Conservation (phyloP, 345 rosid genomes). For the Kandelia obovata region DNA sequence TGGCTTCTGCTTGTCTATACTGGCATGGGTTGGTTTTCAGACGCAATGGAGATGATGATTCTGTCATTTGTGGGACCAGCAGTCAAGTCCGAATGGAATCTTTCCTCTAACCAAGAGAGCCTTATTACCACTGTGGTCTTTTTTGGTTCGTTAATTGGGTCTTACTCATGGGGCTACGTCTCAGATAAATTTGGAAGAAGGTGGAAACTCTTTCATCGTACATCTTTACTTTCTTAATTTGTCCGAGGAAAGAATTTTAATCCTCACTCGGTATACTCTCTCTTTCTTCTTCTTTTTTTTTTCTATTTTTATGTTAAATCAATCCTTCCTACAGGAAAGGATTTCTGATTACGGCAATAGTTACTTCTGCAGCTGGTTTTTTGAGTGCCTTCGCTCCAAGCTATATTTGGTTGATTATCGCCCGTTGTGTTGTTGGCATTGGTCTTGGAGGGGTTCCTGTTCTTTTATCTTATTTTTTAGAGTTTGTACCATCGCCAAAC, state of each 20-base stretch:
- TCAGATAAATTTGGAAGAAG: constrained; percentile 11
- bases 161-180: constrained; percentile 5
- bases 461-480: constrained; percentile 73
- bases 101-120: constrained; percentile 6
- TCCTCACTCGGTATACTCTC: too few species aligned
- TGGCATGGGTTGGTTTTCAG: constrained; percentile 12
- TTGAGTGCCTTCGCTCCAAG: constrained; percentile 66
- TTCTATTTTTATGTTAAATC: too few species aligned
- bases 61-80: constrained; percentile 16
- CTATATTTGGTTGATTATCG: constrained; percentile 48
- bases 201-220: background rate
- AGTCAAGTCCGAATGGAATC: constrained; percentile 7
- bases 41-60: constrained; percentile 17
- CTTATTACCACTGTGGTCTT: constrained; percentile 1
- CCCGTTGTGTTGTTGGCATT: constrained; percentile 75
- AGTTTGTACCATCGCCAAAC: constrained; percentile 77
- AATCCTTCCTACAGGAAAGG: constrained; percentile 52
- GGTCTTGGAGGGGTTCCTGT: constrained; percentile 94
- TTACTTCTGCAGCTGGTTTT: constrained; percentile 69
- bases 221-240: too few species aligned
- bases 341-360: constrained; percentile 63
- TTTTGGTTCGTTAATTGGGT: constrained; percentile 1
- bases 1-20: background rate
- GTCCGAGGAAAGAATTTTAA: too few species aligned
- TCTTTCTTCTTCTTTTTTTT: background rate